Evolutionary conservation across 306 rosid genomes (phyloP), one percentile per base, ranked within the genome.

Genomic region (Heteromeles arbutifolia): DNA sequence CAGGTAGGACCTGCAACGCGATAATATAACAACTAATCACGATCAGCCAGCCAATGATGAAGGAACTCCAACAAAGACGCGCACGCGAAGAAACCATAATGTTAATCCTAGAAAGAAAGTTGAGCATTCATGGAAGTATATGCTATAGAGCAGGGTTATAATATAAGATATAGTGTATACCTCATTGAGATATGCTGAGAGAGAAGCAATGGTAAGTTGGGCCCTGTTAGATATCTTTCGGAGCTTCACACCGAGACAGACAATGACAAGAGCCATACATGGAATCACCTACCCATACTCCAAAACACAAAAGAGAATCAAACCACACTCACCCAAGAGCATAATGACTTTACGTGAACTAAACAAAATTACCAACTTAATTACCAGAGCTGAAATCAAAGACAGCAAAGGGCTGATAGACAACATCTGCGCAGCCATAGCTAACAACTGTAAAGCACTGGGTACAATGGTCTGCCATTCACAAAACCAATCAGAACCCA

Each of bases 151-250:
- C 10, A 67, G 74, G 44, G 17, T 34, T 9, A 28, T 9, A 57
- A 54, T 41, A 63, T 25, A 15, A 41, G 4, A 41, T 45, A 32
- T 61, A 62, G 57, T 22, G 44, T 37, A 26, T 78, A 93, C 98
- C 98, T 93, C 98, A 39, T 93, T 91, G 56, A 91, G 83, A 78
- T 89, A 93, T 11, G 97, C 88, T 18, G 98, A 93, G 81, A 93
- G 89, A 82, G 87, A 85, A 73, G 97, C 97, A 80, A 86, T 58
- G 78, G 90, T 88, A 65, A 85, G 69, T 67, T 85, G 87, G 44
- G 97, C 87, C 81, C 83, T 74, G 61, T 79, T 91, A 59, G 98
- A 93, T 82, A 93, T 83, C 79, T 76, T 82, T 11, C 83, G 80
- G 72, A 91, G 97, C 71, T 87, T 80, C 81, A 82, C 85, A 31